Evolutionary conservation across 805 yeast genomes (phyloP), one percentile per base, ranked within the genome.

Genomic region (Starmerella apis): DNA sequence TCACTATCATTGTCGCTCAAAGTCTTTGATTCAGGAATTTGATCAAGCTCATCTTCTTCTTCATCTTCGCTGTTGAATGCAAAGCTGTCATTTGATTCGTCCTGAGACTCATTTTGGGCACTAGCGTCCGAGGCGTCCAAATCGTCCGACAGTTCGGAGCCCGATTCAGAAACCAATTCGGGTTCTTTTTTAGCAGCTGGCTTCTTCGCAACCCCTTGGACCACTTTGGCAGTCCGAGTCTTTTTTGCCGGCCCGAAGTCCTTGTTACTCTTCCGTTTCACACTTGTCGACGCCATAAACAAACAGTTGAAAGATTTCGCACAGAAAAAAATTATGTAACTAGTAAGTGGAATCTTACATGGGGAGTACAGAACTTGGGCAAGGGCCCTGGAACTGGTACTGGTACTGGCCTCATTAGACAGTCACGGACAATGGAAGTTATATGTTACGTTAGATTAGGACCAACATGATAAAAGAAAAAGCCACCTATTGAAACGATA

Each of bases 101-200:
- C 41, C 6, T 28, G 22, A 18, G 16, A 23, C 20, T 23, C 39
- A 19, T 31, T 41, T 6, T 39, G 31, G 11, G 16, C 24, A 14
- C 28, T 27, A 13, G 28, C 46, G 23, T 18, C 25, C 23, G 31
- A 23, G 7, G 24, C 38, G 14, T 39, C 46, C 3, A 20, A 14
- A 3, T 59, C 61, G 39, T 59, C 62, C 24, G 56, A 59, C 16
- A 56, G 62, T 14, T 54, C 61, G 19, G 32, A 19, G 7, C 31
- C 47, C 19, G 43, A 16, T 14, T 23, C 11, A n/a, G 43, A n/a
- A 4, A n/a, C 31, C 43, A 38, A 38, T 38, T 38, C 43, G 13
- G 9, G 43, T 8, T 14, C 14, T 8, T 23, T 4, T 25, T 23
- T 38, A 7, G 30, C 14, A 14, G 10, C 22, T 13, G 7, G 18